Evolutionary conservation across 1,284 basidiomycete species (phyloP), one percentile per base, ranked within the genome.

Genomic region (Meripilus lineatus): DNA sequence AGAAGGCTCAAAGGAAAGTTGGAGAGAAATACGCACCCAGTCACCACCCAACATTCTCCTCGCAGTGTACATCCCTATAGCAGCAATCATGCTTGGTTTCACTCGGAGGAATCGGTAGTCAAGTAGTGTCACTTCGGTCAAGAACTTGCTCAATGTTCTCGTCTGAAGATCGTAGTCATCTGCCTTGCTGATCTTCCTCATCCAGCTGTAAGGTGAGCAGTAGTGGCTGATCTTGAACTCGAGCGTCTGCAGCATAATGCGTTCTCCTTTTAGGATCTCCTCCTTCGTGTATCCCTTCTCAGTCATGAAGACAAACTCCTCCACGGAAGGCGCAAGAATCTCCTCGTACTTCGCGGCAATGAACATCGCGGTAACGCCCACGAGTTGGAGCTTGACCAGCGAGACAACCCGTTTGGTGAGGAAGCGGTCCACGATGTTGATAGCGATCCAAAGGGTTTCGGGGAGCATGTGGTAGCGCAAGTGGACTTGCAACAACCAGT

Each of bases 121-220:
- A 48, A 99, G 72, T 42, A 99, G 73, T 6, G 93, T 96, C 38
- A 96, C 89, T 68, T 99, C 96, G 61, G 94, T 95, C 62, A 99
- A 69, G 75, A 97, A 99, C 68, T 99, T 99, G 74, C 90, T 88
- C 45, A 99, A 71, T 10, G 96, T 99, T 48, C 96, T 76, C 5
- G 95, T 99, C 65, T 97, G 95, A 57, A 99, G 87, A 63, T 99
- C 93, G 64, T 99, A 99, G 67, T 97, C 91, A 69, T 99, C 96
- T 22, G 96, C 96, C 67, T 95, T 97, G 73, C 91, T 95, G 66
- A 99, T 99, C 58, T 88, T 86, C 52, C 96, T 84, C 73, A 99
- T 93, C 96, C 96, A 99, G 62, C 90, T 94, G 72, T 99, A 99
- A 2, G 96, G 96, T 38, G 95, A 96, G 71, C 96, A 99, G 71